A percentile compares a stretch with the other conserved stretches of the same genome.
Conservation (phyloP, 2,329 filamentous ascomycete genomes). For the Calonectria henricotiae region DNA sequence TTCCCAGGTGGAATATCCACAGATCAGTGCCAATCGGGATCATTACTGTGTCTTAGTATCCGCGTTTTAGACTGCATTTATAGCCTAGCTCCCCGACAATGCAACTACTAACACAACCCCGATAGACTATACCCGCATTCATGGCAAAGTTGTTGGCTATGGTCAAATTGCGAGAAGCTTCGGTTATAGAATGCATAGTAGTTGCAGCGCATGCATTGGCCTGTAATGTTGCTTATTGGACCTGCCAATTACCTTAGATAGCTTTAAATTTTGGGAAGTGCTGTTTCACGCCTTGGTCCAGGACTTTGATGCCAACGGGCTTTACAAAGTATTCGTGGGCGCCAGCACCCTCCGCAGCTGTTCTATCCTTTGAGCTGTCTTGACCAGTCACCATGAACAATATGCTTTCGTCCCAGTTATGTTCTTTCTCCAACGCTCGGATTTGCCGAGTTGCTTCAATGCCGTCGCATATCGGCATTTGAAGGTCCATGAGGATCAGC, state of each 20-base stretch:
- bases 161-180: no score
- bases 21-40: no score
- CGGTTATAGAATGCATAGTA: background rate
- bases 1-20: no score
- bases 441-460: slow-evolving; percentile 52
- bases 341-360: slow-evolving; percentile 41
- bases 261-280: slow-evolving; percentile 44
- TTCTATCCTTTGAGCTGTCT: slow-evolving; percentile 47
- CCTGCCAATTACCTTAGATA: background rate
- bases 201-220: no score
- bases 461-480: slow-evolving; percentile 54
- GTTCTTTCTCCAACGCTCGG: slow-evolving; percentile 44
- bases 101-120: no score
- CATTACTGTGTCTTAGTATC: no score
- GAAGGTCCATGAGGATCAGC: slow-evolving; percentile 53
- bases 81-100: no score
- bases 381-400: slow-evolving; percentile 54
- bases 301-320: slow-evolving; percentile 45
- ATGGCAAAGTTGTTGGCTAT: no score
- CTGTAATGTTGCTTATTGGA: no score
- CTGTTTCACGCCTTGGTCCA: slow-evolving; percentile 40
- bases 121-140: no score
- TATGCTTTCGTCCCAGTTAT: slow-evolving; percentile 38
- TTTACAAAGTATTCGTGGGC: slow-evolving; percentile 51
- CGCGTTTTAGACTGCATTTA: no score